Conservation (phyloP, 2,329 filamentous ascomycete species). For the Cadophora sp. region DNA sequence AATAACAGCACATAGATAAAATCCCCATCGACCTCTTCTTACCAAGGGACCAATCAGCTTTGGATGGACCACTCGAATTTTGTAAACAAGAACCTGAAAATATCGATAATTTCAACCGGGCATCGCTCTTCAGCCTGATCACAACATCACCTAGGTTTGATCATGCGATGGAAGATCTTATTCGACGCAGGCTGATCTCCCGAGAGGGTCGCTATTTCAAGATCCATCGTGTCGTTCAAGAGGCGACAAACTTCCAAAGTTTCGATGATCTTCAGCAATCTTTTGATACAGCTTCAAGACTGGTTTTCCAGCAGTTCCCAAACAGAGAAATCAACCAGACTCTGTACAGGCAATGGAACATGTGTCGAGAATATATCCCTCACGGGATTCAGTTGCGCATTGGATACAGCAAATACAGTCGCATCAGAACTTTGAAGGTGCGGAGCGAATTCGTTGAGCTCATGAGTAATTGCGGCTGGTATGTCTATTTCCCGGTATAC, state of each 20-base stretch:
- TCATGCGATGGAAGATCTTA: conserved; percentile 30
- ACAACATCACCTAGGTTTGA: conserved; percentile 23
- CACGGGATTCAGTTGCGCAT: conserved; percentile 31
- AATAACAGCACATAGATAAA: conserved; percentile 19
- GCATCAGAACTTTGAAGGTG: neutral
- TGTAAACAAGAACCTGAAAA: conserved; percentile 27
- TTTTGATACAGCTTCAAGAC: conserved; percentile 27
- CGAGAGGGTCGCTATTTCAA: conserved; percentile 30
- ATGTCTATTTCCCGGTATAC: too few species aligned
- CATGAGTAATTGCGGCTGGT: conserved; percentile 29
- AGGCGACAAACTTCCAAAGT: conserved; percentile 36
- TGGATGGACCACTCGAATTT: conserved; percentile 32
- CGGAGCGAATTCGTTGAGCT: conserved; percentile 24
- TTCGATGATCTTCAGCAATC: conserved; percentile 27
- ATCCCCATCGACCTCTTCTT: conserved; percentile 36
- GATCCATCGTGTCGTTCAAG: conserved; percentile 37
- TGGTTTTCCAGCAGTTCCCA: conserved; percentile 35
- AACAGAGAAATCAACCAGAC: conserved; percentile 24
- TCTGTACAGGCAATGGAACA: conserved; percentile 21
- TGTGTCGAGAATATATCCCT: conserved; percentile 29
- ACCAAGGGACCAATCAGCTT: conserved; percentile 30
- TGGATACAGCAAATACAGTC: conserved; percentile 14
- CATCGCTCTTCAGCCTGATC: conserved; percentile 27
- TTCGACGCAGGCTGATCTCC: conserved; percentile 28
- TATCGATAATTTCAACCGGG: conserved; percentile 17